These are phyloP conservation scores for Fistulina hepatica DNA, from an alignment of 1,284 basidiomycete species.

Conservation along the genomic window DNA sequence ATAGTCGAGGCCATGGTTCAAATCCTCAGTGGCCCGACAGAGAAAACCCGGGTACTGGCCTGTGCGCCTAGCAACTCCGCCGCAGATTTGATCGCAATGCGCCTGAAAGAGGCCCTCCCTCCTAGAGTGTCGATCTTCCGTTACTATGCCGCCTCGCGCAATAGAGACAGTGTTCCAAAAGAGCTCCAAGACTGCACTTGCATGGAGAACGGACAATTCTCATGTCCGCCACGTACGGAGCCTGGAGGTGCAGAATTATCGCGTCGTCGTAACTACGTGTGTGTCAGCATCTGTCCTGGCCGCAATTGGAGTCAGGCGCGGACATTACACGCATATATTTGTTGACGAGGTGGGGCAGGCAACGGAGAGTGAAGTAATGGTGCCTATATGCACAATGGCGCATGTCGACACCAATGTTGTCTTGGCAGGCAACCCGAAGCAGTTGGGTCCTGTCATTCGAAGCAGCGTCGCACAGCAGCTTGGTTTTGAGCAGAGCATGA, in stretches of 20 bases:
- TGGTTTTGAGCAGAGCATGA: conserved; percentile 37
- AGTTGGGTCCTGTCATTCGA: conserved; percentile 45
- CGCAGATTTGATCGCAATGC: conserved; percentile 38
- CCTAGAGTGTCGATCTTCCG: conserved; percentile 30
- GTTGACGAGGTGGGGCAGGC: conserved; percentile 56
- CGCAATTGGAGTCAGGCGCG: conserved; percentile 36
- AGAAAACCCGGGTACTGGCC: too few species aligned
- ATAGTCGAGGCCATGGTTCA: conserved; percentile 12
- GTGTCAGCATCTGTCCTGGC: conserved; percentile 35
- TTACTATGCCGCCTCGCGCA: conserved; percentile 35
- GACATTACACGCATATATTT: conserved; percentile 48
- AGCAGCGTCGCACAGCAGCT: conserved; percentile 34
- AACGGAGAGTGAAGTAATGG: conserved; percentile 45
- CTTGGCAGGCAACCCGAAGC: conserved; percentile 47
- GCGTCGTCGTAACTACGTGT: conserved; percentile 44
- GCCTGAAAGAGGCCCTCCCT: conserved; percentile 23
- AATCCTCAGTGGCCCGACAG: too few species aligned
- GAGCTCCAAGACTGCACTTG: conserved; percentile 25
- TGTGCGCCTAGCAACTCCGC: conserved; percentile 50
- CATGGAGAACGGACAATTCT: conserved; percentile 31
- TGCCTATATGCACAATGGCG: conserved; percentile 39
- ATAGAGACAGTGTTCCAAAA: conserved; percentile 21
- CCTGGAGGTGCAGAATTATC: conserved; percentile 29
- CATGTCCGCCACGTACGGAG: conserved; percentile 29
- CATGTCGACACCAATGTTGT: conserved; percentile 34